Evolutionary conservation across 805 yeast species (phyloP).

Genomic region (Myxozyma monticola): DNA sequence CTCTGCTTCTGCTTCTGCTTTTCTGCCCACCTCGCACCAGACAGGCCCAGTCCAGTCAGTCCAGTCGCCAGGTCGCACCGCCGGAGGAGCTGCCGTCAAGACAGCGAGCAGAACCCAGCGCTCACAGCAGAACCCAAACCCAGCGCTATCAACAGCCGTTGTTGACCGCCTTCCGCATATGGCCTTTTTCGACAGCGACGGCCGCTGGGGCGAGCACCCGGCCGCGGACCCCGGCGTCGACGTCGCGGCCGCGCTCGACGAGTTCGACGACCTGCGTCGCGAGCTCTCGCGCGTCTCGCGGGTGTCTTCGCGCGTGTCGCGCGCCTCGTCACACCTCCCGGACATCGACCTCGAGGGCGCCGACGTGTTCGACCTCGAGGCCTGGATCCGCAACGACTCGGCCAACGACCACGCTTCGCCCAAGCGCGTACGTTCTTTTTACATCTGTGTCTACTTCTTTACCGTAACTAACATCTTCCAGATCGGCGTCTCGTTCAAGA

Average conservation of each 20-base stretch:
- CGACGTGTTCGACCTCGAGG: constrained; percentile 20
- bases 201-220: constrained; percentile 29
- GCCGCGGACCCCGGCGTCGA: constrained; percentile 16
- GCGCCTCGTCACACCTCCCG: background rate
- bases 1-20: too few species aligned
- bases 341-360: constrained; percentile 1
- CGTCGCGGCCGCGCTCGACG: constrained; percentile 18
- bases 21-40: too few species aligned
- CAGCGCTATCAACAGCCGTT: too few species aligned
- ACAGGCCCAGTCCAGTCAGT: too few species aligned
- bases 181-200: too few species aligned
- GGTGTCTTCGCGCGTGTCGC: too few species aligned
- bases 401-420: constrained; percentile 14
- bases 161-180: too few species aligned
- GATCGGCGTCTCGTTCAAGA: constrained; percentile 27
- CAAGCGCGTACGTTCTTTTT: constrained; percentile 14
- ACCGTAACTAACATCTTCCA: background rate
- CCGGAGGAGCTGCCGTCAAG: too few species aligned
- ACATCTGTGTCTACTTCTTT: background rate
- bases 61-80: too few species aligned
- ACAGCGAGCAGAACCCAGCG: too few species aligned
- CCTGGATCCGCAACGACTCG: constrained; percentile 24
- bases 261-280: constrained; percentile 26
- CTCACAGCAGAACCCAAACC: too few species aligned
- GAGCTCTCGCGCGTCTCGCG: constrained; percentile 25